Evolutionary conservation across 2,329 filamentous ascomycete species (phyloP).

Genomic region (Alternaria sp.): DNA sequence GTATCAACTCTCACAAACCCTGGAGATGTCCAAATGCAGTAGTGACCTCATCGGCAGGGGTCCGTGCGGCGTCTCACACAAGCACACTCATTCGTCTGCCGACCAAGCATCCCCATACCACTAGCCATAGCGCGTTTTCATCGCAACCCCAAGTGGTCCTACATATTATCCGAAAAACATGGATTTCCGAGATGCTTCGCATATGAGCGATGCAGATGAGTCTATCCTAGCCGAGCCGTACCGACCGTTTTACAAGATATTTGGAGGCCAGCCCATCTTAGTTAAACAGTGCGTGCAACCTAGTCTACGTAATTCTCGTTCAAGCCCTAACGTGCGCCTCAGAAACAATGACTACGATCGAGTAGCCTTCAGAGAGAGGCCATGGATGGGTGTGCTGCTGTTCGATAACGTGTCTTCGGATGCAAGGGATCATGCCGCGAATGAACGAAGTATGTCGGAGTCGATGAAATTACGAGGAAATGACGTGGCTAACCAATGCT

Average conservation of each 20-base stretch:
- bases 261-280: constrained; percentile 56
- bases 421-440: constrained; percentile 79
- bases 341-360: constrained; percentile 53
- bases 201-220: constrained; percentile 39
- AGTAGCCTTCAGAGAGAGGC: constrained; percentile 64
- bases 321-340: background rate
- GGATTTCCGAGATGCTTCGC: constrained; percentile 40
- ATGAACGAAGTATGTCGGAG: constrained; percentile 66
- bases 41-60: constrained; percentile 14
- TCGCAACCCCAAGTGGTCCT: background rate
- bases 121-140: background rate
- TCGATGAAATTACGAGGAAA: background rate
- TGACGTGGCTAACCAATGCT: constrained; percentile 4
- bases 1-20: background rate
- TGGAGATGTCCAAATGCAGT: constrained; percentile 2
- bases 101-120: background rate
- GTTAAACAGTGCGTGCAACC: constrained; percentile 47
- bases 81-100: background rate
- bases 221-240: constrained; percentile 49
- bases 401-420: constrained; percentile 79
- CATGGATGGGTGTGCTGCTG: constrained; percentile 70
- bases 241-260: constrained; percentile 61
- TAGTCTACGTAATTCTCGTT: background rate
- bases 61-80: constrained; percentile 1
- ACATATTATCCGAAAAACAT: constrained; percentile 11